Base-by-base conservation (phyloP, 306 rosid genomes). In the barrel medic (Medicago truncatula) region DNA sequence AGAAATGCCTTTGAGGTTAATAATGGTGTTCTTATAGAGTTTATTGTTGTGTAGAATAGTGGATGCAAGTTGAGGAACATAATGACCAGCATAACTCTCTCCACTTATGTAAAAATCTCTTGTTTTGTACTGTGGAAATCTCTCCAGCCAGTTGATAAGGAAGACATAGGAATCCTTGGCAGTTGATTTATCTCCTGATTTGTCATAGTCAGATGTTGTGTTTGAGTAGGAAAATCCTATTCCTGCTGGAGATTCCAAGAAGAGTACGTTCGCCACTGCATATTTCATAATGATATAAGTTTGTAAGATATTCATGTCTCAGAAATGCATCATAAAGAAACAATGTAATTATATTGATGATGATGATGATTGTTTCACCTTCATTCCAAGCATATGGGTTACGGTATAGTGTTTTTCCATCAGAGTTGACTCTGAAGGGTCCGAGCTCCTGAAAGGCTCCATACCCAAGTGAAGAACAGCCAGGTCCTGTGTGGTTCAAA, bases 31-130 rank as follows among this genome's bases (percentile, higher is more conserved):
- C 7, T 75, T 53, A n/a, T 20, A 17, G 67, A 14, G 13, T 16
- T 71, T 68, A 40, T 83, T 90, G 18, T 44, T 50, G 7, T 54
- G 0, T 16, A 86, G 52, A 70, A 86, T 83, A 43, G 84, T 77
- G 36, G 82, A 40, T 47, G 92, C 90, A 63, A 90, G 92, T 21
- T 86, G 88, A 74, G 93, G 92, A 2, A 31, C 83, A 65, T 85
- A 90, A n/a, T 86, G 88, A 21, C 90, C 93, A 4, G 90, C 86
- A 76, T 91, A 87, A 73, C 90, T 88, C 59, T 91, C 93, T 57
- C 96, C 96, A 2, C 85, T 14, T 4, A 88, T 81, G 76, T 63
- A 84, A 57, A 87, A 82, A 17, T 88, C 87, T 3, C 86, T 73
- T 60, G 40, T 59, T 76, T 88, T 88, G 72, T 88, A 91, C 16